These are phyloP conservation scores for Tetrapisispora arboricola DNA, from an alignment of 805 yeast species.

Conservation along the genomic window DNA sequence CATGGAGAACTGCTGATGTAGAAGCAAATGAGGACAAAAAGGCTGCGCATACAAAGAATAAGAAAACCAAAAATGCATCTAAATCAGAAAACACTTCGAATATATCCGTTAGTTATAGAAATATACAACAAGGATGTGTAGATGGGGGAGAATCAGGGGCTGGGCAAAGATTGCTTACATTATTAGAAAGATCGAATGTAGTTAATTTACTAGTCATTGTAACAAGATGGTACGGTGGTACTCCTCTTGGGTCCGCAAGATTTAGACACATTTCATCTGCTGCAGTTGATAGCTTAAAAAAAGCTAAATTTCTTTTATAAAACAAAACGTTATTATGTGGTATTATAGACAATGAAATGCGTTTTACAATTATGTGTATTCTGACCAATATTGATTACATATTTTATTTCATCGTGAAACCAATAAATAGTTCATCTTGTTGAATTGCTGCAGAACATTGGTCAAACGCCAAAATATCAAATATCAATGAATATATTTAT, in stretches of 20 bases:
- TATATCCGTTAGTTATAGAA: conserved; percentile 1
- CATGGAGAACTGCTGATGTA: conserved; percentile 49
- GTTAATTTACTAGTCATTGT: conserved; percentile 56
- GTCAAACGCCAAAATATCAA: too few species aligned
- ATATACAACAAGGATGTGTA: conserved; percentile 44
- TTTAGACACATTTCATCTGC: conserved; percentile 56
- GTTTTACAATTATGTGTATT: too few species aligned
- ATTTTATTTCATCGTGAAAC: too few species aligned
- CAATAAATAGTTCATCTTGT: too few species aligned
- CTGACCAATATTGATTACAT: too few species aligned
- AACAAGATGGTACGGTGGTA: conserved; percentile 77
- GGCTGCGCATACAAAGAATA: background rate
- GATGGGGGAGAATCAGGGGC: conserved; percentile 75
- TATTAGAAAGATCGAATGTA: conserved; percentile 40
- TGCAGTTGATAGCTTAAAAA: conserved; percentile 39
- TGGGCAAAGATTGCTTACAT: conserved; percentile 47
- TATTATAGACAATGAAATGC: too few species aligned
- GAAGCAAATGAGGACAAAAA: conserved; percentile 2
- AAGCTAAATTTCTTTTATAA: conserved; percentile 2
- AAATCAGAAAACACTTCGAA: background rate
- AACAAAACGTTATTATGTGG: too few species aligned
- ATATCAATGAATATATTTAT: background rate
- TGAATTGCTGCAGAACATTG: too few species aligned
- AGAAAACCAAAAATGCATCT: conserved; percentile 6
- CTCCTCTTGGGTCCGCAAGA: conserved; percentile 59